Evolutionary conservation across 2,329 filamentous ascomycete species (phyloP).

Genomic region (Aureobasidium uvarum): DNA sequence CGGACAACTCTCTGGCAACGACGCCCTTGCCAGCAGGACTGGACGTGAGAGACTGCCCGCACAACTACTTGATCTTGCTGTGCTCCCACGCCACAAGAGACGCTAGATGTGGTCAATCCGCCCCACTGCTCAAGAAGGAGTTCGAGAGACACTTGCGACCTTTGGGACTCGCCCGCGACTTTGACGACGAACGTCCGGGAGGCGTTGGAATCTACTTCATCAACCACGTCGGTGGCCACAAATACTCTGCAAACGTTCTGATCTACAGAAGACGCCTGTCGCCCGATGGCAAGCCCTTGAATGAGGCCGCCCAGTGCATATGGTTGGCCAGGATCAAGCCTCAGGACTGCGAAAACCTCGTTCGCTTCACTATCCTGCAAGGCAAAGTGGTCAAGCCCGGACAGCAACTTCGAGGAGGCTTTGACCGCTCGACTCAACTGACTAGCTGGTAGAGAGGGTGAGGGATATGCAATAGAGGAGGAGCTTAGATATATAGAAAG

Average conservation of each 20-base stretch:
- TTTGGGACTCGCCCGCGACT: constrained; percentile 78
- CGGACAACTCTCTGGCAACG: constrained; percentile 8
- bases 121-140: constrained; percentile 82
- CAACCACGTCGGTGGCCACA: constrained; percentile 93
- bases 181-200: constrained; percentile 83
- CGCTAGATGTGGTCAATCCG: constrained; percentile 89
- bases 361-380: constrained; percentile 84
- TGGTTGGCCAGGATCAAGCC: constrained; percentile 84
- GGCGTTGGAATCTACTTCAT: constrained; percentile 97
- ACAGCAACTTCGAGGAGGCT: constrained; percentile 81
- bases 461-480: not conserved
- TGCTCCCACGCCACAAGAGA: constrained; percentile 95
- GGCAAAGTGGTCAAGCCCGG: constrained; percentile 93
- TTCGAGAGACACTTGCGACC: constrained; percentile 85
- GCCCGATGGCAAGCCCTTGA: constrained; percentile 27
- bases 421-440: constrained; percentile 75
- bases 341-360: constrained; percentile 89
- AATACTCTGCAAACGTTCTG: constrained; percentile 93
- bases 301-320: constrained; percentile 75
- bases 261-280: constrained; percentile 67
- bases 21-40: constrained; percentile 42
- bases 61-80: constrained; percentile 83
- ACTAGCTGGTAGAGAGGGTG: constrained; percentile 71
- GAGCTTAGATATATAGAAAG: constrained; percentile 13
- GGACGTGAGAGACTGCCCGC: constrained; percentile 67